These are phyloP conservation scores for Leishmania major DNA, from an alignment of 208 protist species.

Conservation along the genomic window DNA sequence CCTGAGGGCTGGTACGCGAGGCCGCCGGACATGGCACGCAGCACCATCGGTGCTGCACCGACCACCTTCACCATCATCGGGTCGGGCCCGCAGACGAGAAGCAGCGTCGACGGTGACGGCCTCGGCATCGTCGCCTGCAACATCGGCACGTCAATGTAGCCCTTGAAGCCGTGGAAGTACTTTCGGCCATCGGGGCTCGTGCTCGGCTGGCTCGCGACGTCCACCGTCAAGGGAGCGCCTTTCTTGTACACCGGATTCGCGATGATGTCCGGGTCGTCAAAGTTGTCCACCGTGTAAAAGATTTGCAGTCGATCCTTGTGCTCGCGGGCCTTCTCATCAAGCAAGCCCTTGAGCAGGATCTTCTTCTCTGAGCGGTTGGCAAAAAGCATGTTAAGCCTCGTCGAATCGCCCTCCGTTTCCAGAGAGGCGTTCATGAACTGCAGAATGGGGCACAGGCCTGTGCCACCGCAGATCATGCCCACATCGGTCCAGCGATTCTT, in stretches of 20 bases:
- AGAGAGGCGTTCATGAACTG: conserved; percentile 91
- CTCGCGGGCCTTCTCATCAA: conserved; percentile 72
- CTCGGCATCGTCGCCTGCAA: conserved; percentile 79
- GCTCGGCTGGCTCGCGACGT: conserved; percentile 40
- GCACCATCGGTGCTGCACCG: conserved; percentile 55
- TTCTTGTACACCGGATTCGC: conserved; percentile 50
- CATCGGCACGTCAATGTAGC: conserved; percentile 76
- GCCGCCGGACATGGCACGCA: conserved; percentile 77
- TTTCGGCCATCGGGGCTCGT: conserved; percentile 47
- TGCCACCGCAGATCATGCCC: conserved; percentile 91
- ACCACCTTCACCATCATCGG: conserved; percentile 82
- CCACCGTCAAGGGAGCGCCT: conserved; percentile 32
- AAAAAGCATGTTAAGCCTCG: conserved; percentile 85
- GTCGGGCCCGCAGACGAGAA: conserved; percentile 90
- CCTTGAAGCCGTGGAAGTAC: conserved; percentile 79
- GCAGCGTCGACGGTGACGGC: conserved; percentile 65
- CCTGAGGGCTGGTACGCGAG: conserved; percentile 78
- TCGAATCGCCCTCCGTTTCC: conserved; percentile 80
- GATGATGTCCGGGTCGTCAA: conserved; percentile 58
- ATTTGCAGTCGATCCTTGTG: conserved; percentile 82
- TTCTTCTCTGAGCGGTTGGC: conserved; percentile 93
- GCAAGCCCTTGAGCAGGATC: conserved; percentile 90
- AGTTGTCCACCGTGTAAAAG: conserved; percentile 85
- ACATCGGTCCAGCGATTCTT: conserved; percentile 80
- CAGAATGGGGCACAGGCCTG: conserved; percentile 92